Percentiles rank a stretch among this genome's conserved stretches.
phyloP scores from a whole-genome alignment of 805 yeast genomes.

The Ogataea nitratoaversa region DNA sequence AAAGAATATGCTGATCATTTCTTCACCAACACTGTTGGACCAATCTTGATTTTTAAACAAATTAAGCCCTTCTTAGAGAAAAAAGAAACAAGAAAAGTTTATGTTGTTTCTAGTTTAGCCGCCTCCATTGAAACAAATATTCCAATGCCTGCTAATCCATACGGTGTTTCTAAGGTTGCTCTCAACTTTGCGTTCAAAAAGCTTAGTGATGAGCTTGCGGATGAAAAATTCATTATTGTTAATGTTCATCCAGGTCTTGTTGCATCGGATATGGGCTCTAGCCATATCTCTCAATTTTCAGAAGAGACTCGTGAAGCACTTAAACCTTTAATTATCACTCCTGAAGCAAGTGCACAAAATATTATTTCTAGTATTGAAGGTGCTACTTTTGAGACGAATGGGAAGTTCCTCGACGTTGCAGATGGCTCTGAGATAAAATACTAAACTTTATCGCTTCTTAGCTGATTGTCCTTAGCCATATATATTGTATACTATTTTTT shows the following conservation, averaged over 20 bases:
- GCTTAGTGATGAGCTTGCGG: slow-evolving; percentile 24
- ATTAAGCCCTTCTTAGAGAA: background rate
- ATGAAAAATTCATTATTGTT: slow-evolving; percentile 27
- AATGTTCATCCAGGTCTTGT: slow-evolving; percentile 39
- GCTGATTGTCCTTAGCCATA: too few relatives aligned
- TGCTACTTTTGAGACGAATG: background rate
- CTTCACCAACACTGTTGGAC: background rate
- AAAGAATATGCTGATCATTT: background rate
- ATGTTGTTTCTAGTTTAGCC: background rate
- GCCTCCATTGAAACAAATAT: background rate
- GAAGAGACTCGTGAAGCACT: background rate
- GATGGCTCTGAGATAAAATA: background rate
- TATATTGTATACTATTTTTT: too few relatives aligned
- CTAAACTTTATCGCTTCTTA: too few relatives aligned
- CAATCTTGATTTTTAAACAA: slow-evolving; percentile 3
- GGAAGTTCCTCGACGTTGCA: background rate
- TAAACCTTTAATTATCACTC: background rate
- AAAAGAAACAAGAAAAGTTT: slow-evolving; percentile 2
- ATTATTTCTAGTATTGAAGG: background rate
- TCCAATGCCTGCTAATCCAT: background rate
- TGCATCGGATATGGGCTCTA: slow-evolving; percentile 30
- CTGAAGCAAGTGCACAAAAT: background rate
- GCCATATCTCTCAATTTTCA: background rate
- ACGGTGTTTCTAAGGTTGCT: slow-evolving; percentile 29
- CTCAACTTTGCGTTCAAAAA: slow-evolving; percentile 29